Percentiles rank a stretch among this genome's conserved stretches.
Conservation (phyloP, 495 filamentous ascomycete genomes). For the Neurospora discreta region DNA sequence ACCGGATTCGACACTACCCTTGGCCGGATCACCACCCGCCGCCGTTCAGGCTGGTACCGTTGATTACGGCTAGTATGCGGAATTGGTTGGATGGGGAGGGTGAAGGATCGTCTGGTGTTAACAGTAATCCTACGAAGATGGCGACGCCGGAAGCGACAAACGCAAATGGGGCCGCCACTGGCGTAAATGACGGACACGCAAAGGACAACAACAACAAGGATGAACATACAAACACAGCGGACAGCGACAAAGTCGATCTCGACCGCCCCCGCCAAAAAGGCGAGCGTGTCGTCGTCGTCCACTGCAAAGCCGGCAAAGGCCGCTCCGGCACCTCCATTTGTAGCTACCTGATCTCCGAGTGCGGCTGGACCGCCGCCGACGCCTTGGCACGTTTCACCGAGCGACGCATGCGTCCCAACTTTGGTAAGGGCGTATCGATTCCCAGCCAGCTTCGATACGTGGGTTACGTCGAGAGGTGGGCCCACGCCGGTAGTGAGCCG, state of each 20-base stretch:
- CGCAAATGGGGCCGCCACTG: neutral
- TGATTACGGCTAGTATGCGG: slow-evolving; percentile 83
- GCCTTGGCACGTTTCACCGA: slow-evolving; percentile 78
- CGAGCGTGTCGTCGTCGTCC: slow-evolving; percentile 71
- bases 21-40: slow-evolving; percentile 97
- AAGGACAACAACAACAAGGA: slow-evolving; percentile 13
- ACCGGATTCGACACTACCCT: slow-evolving; percentile 76
- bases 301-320: slow-evolving; percentile 96
- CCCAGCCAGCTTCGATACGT: slow-evolving; percentile 84
- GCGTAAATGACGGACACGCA: neutral
- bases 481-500: slow-evolving; percentile 30
- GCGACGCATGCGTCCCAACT: slow-evolving; percentile 75
- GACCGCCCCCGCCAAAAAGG: slow-evolving; percentile 8
- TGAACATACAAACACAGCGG: neutral
- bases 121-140: neutral
- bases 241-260: neutral
- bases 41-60: slow-evolving; percentile 76
- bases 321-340: slow-evolving; percentile 82
- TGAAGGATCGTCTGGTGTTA: neutral
- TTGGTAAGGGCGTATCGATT: slow-evolving; percentile 85
- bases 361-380: slow-evolving; percentile 70
- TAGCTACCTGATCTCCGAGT: slow-evolving; percentile 80
- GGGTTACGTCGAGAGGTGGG: slow-evolving; percentile 83
- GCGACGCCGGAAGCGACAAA: neutral
- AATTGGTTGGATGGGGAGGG: slow-evolving; percentile 53